Conservation (phyloP, 192 early-diverging fungal genomes). For the Linnemannia schmuckeri region DNA sequence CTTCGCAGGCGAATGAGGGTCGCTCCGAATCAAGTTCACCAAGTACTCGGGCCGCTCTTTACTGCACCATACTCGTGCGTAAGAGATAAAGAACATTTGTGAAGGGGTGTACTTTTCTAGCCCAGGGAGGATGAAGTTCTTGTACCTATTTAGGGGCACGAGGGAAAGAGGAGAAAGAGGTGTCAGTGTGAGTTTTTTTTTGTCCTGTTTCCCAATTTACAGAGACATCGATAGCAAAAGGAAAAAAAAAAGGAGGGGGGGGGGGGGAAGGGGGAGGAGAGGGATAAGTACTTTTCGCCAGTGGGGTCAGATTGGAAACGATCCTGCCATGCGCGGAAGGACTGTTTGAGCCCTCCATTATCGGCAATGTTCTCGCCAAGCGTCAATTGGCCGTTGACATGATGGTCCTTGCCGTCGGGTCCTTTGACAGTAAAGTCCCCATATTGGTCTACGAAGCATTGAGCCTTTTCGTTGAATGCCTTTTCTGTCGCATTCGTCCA, state of each 20-base stretch:
- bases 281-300: constrained; percentile 12
- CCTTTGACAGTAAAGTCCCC: constrained; percentile 61
- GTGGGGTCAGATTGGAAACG: constrained; percentile 34
- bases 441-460: constrained; percentile 78
- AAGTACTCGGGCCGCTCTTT: constrained; percentile 40
- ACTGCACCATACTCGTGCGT: constrained; percentile 75
- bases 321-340: constrained; percentile 26
- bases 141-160: not conserved
- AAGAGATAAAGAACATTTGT: constrained; percentile 75
- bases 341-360: constrained; percentile 69
- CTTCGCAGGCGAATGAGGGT: constrained; percentile 71
- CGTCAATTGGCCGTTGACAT: constrained; percentile 70
- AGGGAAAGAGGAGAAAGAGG: not conserved
- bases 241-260: not conserved
- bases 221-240: not conserved
- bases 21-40: constrained; percentile 62
- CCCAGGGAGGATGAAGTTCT: constrained; percentile 50
- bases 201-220: not conserved
- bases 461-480: constrained; percentile 63
- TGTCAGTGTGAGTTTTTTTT: not conserved
- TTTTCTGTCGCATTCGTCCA: constrained; percentile 67
- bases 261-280: too few relatives aligned
- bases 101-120: constrained; percentile 62
- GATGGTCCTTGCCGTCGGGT: constrained; percentile 40
- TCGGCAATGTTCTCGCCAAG: constrained; percentile 79